Evolutionary conservation across 78 protist genomes (phyloP).

Genomic region (Pigoraptor vietnamica): DNA sequence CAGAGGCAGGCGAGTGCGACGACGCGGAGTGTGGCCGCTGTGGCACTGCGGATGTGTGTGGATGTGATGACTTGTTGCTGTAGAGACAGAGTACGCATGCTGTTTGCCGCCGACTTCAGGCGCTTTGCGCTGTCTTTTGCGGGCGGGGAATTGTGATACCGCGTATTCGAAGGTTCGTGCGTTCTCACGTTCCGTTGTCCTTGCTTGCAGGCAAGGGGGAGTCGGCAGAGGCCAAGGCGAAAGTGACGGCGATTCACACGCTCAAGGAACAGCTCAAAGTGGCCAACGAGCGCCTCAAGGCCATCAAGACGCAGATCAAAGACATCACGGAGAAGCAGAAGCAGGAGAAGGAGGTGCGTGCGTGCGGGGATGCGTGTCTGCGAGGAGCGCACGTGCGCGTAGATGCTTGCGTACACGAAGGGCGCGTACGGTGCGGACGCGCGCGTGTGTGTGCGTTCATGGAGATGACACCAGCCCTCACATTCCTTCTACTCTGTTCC

Average conservation of each 20-base stretch:
- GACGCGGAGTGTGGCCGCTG: too few relatives aligned
- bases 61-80: too few relatives aligned
- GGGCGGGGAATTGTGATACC: neutral
- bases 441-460: neutral
- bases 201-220: neutral
- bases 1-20: neutral
- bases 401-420: too few relatives aligned
- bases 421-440: too few relatives aligned
- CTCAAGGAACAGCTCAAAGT: neutral
- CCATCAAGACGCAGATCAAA: neutral
- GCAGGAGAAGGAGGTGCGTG: neutral
- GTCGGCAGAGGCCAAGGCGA: neutral
- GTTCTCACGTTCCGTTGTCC: neutral
- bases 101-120: too few relatives aligned
- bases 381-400: neutral
- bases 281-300: neutral
- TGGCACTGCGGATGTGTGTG: too few relatives aligned
- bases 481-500: too few relatives aligned
- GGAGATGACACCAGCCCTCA: too few relatives aligned
- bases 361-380: neutral
- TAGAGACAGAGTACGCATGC: too few relatives aligned
- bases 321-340: neutral
- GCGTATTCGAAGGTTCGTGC: neutral
- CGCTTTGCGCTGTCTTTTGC: neutral
- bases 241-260: neutral